Evolutionary conservation across 2,329 filamentous ascomycete species (phyloP).

Genomic region (Coniochaeta pulveracea): DNA sequence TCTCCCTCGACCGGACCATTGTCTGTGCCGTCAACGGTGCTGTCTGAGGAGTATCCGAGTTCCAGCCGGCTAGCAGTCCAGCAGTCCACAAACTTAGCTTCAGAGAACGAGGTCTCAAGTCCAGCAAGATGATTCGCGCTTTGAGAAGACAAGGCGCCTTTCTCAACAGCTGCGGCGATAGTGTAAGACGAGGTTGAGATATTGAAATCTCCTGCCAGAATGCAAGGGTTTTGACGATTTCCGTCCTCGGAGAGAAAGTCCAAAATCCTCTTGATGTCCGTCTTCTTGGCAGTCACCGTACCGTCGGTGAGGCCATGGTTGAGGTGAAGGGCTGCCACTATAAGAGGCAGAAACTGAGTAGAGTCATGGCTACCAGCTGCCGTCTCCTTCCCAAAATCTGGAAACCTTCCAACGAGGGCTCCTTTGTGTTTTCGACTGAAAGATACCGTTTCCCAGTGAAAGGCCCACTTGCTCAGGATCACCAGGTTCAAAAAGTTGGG

Average conservation of each 20-base stretch:
- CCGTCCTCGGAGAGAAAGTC: slow-evolving; percentile 30
- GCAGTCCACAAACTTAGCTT: slow-evolving; percentile 37
- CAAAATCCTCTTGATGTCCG: slow-evolving; percentile 40
- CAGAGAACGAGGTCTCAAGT: slow-evolving; percentile 33
- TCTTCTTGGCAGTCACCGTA: slow-evolving; percentile 42
- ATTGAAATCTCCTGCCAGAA: slow-evolving; percentile 56
- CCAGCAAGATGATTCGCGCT: slow-evolving; percentile 29
- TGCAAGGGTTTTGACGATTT: slow-evolving; percentile 32
- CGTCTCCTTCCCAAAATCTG: slow-evolving; percentile 16
- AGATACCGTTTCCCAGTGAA: slow-evolving; percentile 43
- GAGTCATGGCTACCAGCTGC: no score
- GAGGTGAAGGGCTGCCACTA: slow-evolving; percentile 49
- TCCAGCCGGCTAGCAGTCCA: slow-evolving; percentile 36
- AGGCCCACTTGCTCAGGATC: slow-evolving; percentile 42
- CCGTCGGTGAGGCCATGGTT: slow-evolving; percentile 49
- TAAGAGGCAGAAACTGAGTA: slow-evolving; percentile 25
- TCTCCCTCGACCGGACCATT: slow-evolving; percentile 42
- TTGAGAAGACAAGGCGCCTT: slow-evolving; percentile 38
- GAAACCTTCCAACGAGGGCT: slow-evolving; percentile 34
- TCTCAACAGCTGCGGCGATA: slow-evolving; percentile 38
- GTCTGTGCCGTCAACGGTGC: slow-evolving; percentile 16
- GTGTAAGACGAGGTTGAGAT: slow-evolving; percentile 46
- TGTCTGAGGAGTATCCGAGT: slow-evolving; percentile 27
- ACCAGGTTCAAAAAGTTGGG: slow-evolving; percentile 50
- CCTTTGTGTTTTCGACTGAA: slow-evolving; percentile 47